phyloP scores from a whole-genome alignment of 2,329 filamentous ascomycete genomes.

The Ascosphaera apis region DNA sequence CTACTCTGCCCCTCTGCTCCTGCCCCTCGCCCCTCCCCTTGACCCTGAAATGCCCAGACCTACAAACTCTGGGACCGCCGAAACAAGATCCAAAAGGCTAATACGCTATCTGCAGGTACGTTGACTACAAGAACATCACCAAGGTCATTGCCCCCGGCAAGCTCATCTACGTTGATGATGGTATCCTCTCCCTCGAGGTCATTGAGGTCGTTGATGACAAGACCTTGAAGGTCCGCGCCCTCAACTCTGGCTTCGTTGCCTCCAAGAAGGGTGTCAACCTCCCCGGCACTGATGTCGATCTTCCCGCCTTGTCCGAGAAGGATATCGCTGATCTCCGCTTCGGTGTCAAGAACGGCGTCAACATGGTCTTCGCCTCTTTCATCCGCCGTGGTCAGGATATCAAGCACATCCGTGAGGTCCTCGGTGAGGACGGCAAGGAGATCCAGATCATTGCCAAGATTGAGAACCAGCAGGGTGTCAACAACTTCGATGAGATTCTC shows the following conservation, averaged over 20 bases:
- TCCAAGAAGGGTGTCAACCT: constrained; percentile 99
- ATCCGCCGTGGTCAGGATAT: constrained; percentile 91
- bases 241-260: constrained; percentile 97
- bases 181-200: constrained; percentile 91
- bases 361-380: constrained; percentile 98
- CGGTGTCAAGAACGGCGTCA: constrained; percentile 94
- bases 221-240: constrained; percentile 63
- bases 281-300: constrained; percentile 94
- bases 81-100: no score
- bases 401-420: constrained; percentile 68
- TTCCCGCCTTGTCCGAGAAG: constrained; percentile 93
- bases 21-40: neutral
- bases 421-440: constrained; percentile 77
- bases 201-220: constrained; percentile 67
- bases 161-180: constrained; percentile 94
- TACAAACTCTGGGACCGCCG: constrained; percentile 5
- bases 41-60: neutral
- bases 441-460: constrained; percentile 99
- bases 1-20: neutral
- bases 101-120: constrained; percentile 37
- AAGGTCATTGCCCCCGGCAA: constrained; percentile 85
- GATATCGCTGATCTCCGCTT: constrained; percentile 86
- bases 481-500: constrained; percentile 98
- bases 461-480: constrained; percentile 98
- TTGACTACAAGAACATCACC: constrained; percentile 99